Base-by-base conservation (phyloP, 2,329 filamentous ascomycete species). In the Colletotrichum cordylinicola region DNA sequence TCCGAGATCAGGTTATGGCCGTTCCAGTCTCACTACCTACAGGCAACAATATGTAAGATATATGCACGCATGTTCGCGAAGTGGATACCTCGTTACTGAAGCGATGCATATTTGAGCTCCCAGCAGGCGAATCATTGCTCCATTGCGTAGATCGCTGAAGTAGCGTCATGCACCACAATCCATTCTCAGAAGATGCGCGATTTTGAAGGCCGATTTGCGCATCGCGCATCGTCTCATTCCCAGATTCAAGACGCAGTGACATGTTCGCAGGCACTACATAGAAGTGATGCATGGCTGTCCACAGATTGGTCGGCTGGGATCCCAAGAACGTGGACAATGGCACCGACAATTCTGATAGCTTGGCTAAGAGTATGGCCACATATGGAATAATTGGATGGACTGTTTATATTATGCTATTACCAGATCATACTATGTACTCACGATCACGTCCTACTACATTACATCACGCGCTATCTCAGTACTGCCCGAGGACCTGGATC, bases 401-500 rank as follows among this genome's bases (percentile, higher is more conserved):
- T 15, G 4, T 35, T 67, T 15, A 15, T n/a, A 74, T 64, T 58
- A 70, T 10, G 27, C 56, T 65, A 70, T 74, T 70, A 74, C n/a
- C 35, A 58, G 27, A 70, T 60, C 33, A 62, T 35, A 21, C 13
- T 52, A 69, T 21, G 24, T 43, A 29, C 15, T 27, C 35, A 15
- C 15, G 16, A 58, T 60, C 48, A 43, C 35, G n/a, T 48, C 18
- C 21, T 8, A 43, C 21, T 58, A 10, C 31, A 33, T 69, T n/a
- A 4, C 10, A 13, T 8, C 27, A 6, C 3, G 15, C 16, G 15
- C 4, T 13, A 18, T 13, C 9, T 67, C 79, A 79, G 72, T 80
- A 80, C 39, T 79, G 48, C 7, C 79, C 79, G 12, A 77, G 68
- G 12, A 87, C 80, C 72, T 82, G 80, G 72, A 87, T 81, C 61